These are phyloP conservation scores for Leucocoprinus sp. DNA, from an alignment of 768 basidiomycete species.

Conservation along the genomic window DNA sequence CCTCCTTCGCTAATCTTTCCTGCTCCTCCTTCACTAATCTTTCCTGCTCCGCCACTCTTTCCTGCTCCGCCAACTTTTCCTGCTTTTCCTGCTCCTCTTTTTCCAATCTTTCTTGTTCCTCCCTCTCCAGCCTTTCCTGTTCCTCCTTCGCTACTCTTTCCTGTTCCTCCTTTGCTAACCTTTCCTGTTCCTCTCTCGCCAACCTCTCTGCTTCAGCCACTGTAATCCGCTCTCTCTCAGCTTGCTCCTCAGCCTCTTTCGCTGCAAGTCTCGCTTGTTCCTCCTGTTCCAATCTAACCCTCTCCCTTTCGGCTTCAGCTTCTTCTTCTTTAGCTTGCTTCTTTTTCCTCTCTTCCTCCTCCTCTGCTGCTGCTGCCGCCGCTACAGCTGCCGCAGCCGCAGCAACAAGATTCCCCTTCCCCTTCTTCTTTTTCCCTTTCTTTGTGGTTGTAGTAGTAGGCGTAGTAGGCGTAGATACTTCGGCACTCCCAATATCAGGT, in stretches of 20 bases:
- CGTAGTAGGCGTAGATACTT: slow-evolving; percentile 9
- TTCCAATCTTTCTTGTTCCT: too few relatives aligned
- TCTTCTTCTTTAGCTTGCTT: too few relatives aligned
- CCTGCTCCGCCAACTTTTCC: background rate
- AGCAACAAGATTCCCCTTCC: too few relatives aligned
- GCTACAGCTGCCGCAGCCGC: slow-evolving; percentile 12
- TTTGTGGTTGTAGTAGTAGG: slow-evolving; percentile 9
- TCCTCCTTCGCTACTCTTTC: slow-evolving; percentile 7
- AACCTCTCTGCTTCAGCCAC: slow-evolving; percentile 4
- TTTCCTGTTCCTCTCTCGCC: slow-evolving; percentile 11
- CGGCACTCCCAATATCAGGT: slow-evolving; percentile 4
- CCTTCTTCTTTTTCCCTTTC: slow-evolving; percentile 20
- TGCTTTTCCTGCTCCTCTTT: slow-evolving; percentile 9
- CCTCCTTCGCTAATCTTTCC: background rate
- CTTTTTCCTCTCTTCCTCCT: slow-evolving; percentile 12
- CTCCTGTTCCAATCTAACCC: slow-evolving; percentile 10
- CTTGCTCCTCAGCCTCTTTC: slow-evolving; percentile 12
- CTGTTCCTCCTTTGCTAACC: too few relatives aligned
- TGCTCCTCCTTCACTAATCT: background rate
- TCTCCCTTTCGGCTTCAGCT: slow-evolving; percentile 9
- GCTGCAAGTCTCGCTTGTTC: slow-evolving; percentile 5
- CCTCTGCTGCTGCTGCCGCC: slow-evolving; percentile 13
- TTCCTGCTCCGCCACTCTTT: too few relatives aligned
- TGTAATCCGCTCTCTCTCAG: background rate
- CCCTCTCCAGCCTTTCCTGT: background rate